Evolutionary conservation across 768 basidiomycete species (phyloP).

Genomic region (Lentinula aciculospora): DNA sequence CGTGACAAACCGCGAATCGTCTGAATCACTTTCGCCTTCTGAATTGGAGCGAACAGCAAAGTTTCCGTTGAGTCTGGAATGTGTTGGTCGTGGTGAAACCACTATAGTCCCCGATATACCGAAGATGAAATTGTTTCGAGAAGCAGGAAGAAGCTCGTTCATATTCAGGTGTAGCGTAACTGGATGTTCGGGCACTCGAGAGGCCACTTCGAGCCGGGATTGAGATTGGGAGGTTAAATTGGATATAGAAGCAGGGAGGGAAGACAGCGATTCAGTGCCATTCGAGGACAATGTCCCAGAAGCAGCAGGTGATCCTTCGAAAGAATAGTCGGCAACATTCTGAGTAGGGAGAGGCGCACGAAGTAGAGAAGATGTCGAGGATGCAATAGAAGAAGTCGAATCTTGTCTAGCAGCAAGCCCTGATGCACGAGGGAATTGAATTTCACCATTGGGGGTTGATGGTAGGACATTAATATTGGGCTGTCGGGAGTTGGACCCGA

Average conservation of each 20-base stretch:
- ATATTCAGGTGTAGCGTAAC: slow-evolving; percentile 77
- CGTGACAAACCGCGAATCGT: slow-evolving; percentile 41
- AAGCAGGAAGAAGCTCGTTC: slow-evolving; percentile 64
- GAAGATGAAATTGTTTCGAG: slow-evolving; percentile 62
- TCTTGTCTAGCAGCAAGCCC: slow-evolving; percentile 26
- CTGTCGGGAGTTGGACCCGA: slow-evolving; percentile 35
- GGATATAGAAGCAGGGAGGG: slow-evolving; percentile 35
- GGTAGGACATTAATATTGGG: slow-evolving; percentile 15
- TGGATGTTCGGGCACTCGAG: slow-evolving; percentile 48
- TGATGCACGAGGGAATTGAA: background rate
- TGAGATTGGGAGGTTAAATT: slow-evolving; percentile 28
- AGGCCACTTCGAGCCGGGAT: slow-evolving; percentile 12
- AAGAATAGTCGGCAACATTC: slow-evolving; percentile 67
- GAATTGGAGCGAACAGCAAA: background rate
- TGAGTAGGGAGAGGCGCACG: slow-evolving; percentile 68
- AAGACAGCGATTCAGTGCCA: slow-evolving; percentile 38
- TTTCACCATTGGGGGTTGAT: background rate
- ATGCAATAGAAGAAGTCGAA: slow-evolving; percentile 40
- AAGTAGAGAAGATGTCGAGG: slow-evolving; percentile 60
- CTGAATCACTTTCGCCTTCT: slow-evolving; percentile 15
- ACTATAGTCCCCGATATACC: slow-evolving; percentile 61
- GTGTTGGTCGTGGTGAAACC: slow-evolving; percentile 38
- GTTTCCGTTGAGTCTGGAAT: slow-evolving; percentile 16
- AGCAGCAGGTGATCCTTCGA: slow-evolving; percentile 43
- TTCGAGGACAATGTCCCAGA: slow-evolving; percentile 19